phyloP scores from a whole-genome alignment of 2,329 filamentous ascomycete genomes.

The Corniculantispora saksenae region DNA sequence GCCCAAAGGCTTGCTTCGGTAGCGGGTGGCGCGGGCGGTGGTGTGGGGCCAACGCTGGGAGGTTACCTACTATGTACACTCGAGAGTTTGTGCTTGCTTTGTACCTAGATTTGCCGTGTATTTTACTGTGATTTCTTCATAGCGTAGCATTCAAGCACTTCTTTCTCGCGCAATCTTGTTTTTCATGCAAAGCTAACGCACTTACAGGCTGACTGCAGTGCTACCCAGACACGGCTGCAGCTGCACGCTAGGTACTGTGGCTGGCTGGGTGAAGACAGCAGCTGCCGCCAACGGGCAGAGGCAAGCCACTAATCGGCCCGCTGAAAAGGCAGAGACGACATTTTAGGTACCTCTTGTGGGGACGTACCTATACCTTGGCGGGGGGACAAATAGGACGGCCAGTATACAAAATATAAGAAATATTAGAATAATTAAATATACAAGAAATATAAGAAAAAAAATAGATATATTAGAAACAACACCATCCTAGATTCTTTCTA shows the following conservation, averaged over 20 bases:
- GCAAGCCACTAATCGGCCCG: conserved; percentile 1
- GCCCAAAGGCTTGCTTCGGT: neutral
- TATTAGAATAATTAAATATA: too few relatives aligned
- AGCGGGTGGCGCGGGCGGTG: neutral
- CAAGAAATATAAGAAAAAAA: too few relatives aligned
- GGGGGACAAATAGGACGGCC: too few relatives aligned
- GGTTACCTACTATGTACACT: neutral
- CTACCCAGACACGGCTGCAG: neutral
- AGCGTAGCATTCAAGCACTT: neutral
- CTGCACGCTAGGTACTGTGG: neutral
- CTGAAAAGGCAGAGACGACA: neutral
- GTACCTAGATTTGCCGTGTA: neutral
- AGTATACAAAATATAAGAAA: too few relatives aligned
- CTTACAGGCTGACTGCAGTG: neutral
- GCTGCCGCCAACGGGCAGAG: neutral
- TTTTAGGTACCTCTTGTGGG: too few relatives aligned
- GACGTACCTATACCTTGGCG: too few relatives aligned
- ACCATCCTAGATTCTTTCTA: too few relatives aligned
- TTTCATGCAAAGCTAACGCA: neutral
- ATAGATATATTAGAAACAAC: too few relatives aligned
- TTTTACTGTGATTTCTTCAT: neutral
- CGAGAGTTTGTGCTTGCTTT: neutral
- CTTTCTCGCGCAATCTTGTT: neutral
- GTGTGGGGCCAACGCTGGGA: neutral
- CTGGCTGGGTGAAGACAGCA: neutral